Base-by-base conservation (phyloP, 176 grass and related monocot species). In the Oryza meridionalis region DNA sequence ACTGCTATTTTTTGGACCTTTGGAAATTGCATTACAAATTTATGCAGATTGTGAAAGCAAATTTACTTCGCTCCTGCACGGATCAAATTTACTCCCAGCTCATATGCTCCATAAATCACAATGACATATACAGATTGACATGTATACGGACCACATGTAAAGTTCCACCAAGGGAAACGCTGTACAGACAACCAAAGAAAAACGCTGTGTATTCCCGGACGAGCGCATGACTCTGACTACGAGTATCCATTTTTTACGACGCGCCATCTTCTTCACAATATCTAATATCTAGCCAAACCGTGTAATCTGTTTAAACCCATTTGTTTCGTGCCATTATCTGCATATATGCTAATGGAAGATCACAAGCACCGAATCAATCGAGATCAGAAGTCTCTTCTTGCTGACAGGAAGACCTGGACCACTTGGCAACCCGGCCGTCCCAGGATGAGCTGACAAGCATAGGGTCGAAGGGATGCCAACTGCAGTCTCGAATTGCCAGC, bases 391-490 rank as follows among this genome's bases (percentile, higher is more conserved):
- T 40, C 47, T 69, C 64, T 46, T 69, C 64, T 55, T 87, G 69
- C 25, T 69, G 73, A 72, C 65, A 29, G 43, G 21, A 59, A 46
- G 50, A 50, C 44, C 82, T 77, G n/a, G 84, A 84, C 94, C 94
- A 97, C 72, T 79, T 88, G 19, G 44, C 64, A 13, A 94, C 31
- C 13, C 22, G 67, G 6, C 92, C 85, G 13, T 97, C 94, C 94
- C 90, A 97, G 16, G 94, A 94, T 44, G 90, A 94, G 78, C 86
- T 92, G 45, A 97, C 88, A 19, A 97, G 92, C 17, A 85, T 59
- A 13, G 94, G 92, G 15, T 90, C 76, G 66, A 77, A 89, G 11
- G 94, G 92, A 85, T 97, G 94, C 94, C 94, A 97, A 45, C 85
- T 97, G 81, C 92, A 94, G 81, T 97, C 94, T 62, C 94, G 88